Evolutionary conservation across 208 protist species (phyloP).

Genomic region (Trypanosoma brucei): DNA sequence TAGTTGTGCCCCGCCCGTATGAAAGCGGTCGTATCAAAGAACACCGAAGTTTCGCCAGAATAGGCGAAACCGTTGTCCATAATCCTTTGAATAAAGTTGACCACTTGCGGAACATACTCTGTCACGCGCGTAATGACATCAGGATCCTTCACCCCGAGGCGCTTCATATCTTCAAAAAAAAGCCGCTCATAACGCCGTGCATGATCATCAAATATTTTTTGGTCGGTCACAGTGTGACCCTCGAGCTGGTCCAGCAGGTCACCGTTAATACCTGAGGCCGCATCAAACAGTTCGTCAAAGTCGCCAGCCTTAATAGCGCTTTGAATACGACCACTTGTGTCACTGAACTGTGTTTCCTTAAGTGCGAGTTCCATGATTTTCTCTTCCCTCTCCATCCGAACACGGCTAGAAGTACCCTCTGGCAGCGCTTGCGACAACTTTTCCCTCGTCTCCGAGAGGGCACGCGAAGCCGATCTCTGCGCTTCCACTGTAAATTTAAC

Average conservation of each 20-base stretch:
- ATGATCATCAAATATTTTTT: constrained; percentile 87
- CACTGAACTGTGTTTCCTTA: constrained; percentile 56
- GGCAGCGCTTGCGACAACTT: constrained; percentile 51
- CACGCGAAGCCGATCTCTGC: constrained; percentile 25
- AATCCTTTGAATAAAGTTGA: constrained; percentile 92
- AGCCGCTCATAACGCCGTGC: constrained; percentile 84
- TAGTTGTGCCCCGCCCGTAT: constrained; percentile 88
- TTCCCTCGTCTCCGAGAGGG: constrained; percentile 26
- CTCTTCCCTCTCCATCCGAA: constrained; percentile 64
- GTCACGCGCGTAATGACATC: constrained; percentile 96
- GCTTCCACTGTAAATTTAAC: constrained; percentile 47
- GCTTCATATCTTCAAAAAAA: constrained; percentile 93
- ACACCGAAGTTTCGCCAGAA: constrained; percentile 88
- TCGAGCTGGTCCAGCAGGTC: constrained; percentile 77
- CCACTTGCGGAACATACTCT: constrained; percentile 96
- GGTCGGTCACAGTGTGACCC: constrained; percentile 57
- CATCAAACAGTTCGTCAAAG: constrained; percentile 50
- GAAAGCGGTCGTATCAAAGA: constrained; percentile 94
- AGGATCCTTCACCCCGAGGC: constrained; percentile 84
- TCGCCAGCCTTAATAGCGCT: constrained; percentile 26
- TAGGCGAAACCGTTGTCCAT: constrained; percentile 96
- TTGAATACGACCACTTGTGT: constrained; percentile 55
- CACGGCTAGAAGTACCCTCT: constrained; percentile 36
- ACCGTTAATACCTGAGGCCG: constrained; percentile 64
- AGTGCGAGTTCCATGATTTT: constrained; percentile 73